Conservation (phyloP, 805 yeast genomes). For the Kluyveromyces wickerhamii region DNA sequence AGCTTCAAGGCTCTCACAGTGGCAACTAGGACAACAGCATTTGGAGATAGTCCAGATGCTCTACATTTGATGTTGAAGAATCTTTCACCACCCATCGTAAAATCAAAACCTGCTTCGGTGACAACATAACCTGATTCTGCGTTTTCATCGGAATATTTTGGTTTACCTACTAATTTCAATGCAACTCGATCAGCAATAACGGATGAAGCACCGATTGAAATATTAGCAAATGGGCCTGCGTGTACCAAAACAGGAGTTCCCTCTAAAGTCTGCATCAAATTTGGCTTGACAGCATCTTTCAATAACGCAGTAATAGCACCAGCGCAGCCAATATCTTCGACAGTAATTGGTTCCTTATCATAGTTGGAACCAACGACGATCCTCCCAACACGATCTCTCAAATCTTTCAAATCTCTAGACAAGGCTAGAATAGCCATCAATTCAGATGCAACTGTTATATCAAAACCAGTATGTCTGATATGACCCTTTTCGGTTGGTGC, state of each 20-base stretch:
- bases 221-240: conserved; percentile 97
- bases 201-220: conserved; percentile 93
- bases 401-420: conserved; percentile 66
- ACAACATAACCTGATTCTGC: conserved; percentile 76
- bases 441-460: conserved; percentile 93
- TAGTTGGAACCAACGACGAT: conserved; percentile 81
- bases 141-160: conserved; percentile 29
- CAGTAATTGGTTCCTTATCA: conserved; percentile 76
- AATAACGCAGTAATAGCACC: conserved; percentile 92
- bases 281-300: conserved; percentile 95
- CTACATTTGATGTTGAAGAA: conserved; percentile 94
- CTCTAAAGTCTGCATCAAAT: conserved; percentile 92
- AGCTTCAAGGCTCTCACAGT: conserved; percentile 94
- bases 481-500: conserved; percentile 91
- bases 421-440: conserved; percentile 93
- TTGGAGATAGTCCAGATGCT: conserved; percentile 80
- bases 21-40: conserved; percentile 88
- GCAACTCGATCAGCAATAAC: conserved; percentile 91
- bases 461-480: conserved; percentile 84
- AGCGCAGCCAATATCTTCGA: conserved; percentile 91
- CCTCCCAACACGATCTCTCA: conserved; percentile 80
- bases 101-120: conserved; percentile 97
- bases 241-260: conserved; percentile 97
- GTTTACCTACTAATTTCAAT: conserved; percentile 74
- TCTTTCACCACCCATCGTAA: conserved; percentile 99